Conservation (phyloP, 495 filamentous ascomycete species). For the Friedmanniomyces simplex region DNA sequence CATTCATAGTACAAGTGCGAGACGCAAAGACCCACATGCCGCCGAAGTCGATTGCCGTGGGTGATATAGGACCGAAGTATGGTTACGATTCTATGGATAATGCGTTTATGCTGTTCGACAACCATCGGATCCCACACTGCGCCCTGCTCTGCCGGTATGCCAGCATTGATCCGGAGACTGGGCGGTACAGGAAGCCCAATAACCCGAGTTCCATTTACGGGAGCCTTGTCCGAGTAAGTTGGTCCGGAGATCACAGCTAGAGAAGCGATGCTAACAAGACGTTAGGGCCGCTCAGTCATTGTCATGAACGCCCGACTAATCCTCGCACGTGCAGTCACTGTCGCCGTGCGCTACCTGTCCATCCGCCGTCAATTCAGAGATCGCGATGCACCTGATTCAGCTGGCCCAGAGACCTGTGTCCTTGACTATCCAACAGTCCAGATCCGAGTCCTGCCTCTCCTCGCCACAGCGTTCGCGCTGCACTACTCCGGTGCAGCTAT, state of each 20-base stretch:
- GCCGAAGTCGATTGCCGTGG: conserved; percentile 34
- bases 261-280: background rate
- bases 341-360: conserved; percentile 26
- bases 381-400: conserved; percentile 28
- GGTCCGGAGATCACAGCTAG: too few relatives aligned
- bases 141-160: conserved; percentile 35
- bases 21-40: conserved; percentile 35
- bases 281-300: conserved; percentile 33
- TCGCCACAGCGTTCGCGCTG: conserved; percentile 39
- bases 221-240: conserved; percentile 34
- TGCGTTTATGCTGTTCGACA: conserved; percentile 40
- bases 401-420: conserved; percentile 24
- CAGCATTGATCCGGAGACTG: conserved; percentile 32
- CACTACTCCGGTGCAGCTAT: conserved; percentile 38
- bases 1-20: conserved; percentile 39
- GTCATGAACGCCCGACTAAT: conserved; percentile 37
- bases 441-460: conserved; percentile 36
- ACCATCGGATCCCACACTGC: conserved; percentile 36
- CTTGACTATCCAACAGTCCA: conserved; percentile 40
- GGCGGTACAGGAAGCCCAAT: conserved; percentile 29
- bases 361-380: conserved; percentile 37
- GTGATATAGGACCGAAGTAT: conserved; percentile 41
- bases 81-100: conserved; percentile 40
- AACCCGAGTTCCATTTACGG: conserved; percentile 36
- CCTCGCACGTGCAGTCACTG: conserved; percentile 37